phyloP scores from a whole-genome alignment of 306 rosid genomes.

The Fragaria nilgerrensis region DNA sequence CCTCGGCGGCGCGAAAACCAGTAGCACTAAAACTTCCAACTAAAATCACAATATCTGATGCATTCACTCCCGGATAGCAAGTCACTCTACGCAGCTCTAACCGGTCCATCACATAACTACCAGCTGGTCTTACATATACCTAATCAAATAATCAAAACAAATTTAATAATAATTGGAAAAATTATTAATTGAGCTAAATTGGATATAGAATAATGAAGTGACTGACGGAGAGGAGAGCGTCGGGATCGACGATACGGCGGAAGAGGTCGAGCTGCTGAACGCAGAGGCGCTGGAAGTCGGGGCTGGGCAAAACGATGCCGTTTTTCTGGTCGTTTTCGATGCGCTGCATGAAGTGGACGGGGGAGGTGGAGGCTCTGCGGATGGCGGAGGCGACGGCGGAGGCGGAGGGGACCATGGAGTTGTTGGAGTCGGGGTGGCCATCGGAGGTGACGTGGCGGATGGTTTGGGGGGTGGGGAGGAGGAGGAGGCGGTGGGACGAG shows the following conservation, averaged over 20 bases:
- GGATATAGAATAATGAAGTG: neutral
- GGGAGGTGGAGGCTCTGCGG: conserved; percentile 70
- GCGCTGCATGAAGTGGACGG: conserved; percentile 72
- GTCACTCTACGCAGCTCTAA: conserved; percentile 84
- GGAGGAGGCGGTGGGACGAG: conserved; percentile 17
- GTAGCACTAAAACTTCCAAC: conserved; percentile 69
- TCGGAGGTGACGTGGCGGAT: conserved; percentile 47
- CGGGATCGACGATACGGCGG: conserved; percentile 68
- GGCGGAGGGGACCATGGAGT: conserved; percentile 56
- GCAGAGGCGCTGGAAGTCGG: conserved; percentile 75
- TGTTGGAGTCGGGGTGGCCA: conserved; percentile 23
- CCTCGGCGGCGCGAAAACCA: conserved; percentile 78
- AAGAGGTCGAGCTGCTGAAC: conserved; percentile 70
- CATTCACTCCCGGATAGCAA: conserved; percentile 51
- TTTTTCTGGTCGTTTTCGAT: conserved; percentile 41
- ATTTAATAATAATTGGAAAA: neutral
- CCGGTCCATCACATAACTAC: conserved; percentile 95
- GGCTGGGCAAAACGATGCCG: conserved; percentile 66
- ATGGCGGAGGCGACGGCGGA: conserved; percentile 70
- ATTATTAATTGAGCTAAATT: neutral
- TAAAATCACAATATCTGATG: conserved; percentile 60
- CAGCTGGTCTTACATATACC: conserved; percentile 98
- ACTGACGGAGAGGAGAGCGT: conserved; percentile 72
- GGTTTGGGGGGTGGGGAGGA: conserved; percentile 33
- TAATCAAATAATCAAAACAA: conserved; percentile 12